A percentile compares a stretch with the other conserved stretches of the same genome.
phyloP scores from a whole-genome alignment of 192 early-diverging fungal genomes.

The Backusella tuberculispora region DNA sequence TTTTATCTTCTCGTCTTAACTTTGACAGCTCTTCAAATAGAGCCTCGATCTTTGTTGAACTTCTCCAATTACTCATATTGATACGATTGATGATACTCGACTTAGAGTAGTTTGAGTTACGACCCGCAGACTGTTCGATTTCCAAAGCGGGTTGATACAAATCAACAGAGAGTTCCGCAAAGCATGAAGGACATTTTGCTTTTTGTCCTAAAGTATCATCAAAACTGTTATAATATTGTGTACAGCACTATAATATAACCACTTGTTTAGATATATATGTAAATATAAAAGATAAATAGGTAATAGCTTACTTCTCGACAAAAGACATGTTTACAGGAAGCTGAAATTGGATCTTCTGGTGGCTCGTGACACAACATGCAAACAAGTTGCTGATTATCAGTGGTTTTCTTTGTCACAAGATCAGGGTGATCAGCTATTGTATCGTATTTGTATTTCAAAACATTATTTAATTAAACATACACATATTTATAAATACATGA shows the following conservation, averaged over 20 bases:
- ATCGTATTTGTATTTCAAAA: neutral
- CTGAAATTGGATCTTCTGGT: slow-evolving; percentile 77
- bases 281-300: neutral
- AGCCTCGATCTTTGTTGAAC: slow-evolving; percentile 94
- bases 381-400: slow-evolving; percentile 70
- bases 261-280: neutral
- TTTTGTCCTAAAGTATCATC: slow-evolving; percentile 34
- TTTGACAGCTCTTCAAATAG: slow-evolving; percentile 85
- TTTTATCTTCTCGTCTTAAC: slow-evolving; percentile 70
- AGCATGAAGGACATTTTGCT: slow-evolving; percentile 83
- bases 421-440: slow-evolving; percentile 79
- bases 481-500: neutral
- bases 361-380: slow-evolving; percentile 84
- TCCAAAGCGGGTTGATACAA: slow-evolving; percentile 61
- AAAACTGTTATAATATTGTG: slow-evolving; percentile 42
- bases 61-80: slow-evolving; percentile 85
- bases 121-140: slow-evolving; percentile 35
- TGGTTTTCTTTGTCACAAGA: slow-evolving; percentile 65
- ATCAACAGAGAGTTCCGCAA: slow-evolving; percentile 75
- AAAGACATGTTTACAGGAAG: slow-evolving; percentile 89
- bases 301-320: slow-evolving; percentile 78
- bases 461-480: neutral
- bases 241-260: slow-evolving; percentile 27
- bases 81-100: slow-evolving; percentile 91
- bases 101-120: slow-evolving; percentile 50